Percentiles rank a stretch among this genome's conserved stretches.
These are phyloP conservation scores for Fusarium pseudograminearum DNA, from an alignment of 2,329 filamentous ascomycete genomes.

Conservation along the genomic window DNA sequence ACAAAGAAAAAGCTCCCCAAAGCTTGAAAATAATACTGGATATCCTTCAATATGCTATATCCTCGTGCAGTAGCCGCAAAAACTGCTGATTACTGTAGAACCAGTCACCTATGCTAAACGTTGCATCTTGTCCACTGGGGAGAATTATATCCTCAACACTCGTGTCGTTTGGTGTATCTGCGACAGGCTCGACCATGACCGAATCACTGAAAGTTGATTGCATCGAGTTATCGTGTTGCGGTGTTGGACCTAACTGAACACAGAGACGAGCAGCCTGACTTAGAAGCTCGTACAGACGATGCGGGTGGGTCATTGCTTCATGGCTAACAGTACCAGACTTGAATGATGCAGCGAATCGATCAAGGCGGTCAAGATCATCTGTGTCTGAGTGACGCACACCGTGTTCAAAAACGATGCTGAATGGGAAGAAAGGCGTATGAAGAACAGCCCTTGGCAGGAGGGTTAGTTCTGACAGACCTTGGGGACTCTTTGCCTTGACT, in stretches of 20 bases:
- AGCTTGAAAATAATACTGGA: not conserved
- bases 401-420: constrained; percentile 53
- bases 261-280: constrained; percentile 50
- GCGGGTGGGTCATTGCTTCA: constrained; percentile 48
- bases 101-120: constrained; percentile 23
- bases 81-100: constrained; percentile 37
- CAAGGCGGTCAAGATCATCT: constrained; percentile 38
- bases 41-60: constrained; percentile 9
- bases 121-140: not conserved
- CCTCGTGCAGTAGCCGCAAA: constrained; percentile 30
- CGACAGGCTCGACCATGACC: not conserved
- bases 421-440: constrained; percentile 54
- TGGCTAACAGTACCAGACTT: constrained; percentile 15
- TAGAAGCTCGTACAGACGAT: constrained; percentile 52
- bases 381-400: constrained; percentile 40
- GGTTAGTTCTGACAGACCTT: not conserved
- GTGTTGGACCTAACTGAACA: constrained; percentile 18
- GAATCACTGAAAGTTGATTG: not conserved
- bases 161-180: not conserved
- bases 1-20: not conserved
- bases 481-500: not conserved
- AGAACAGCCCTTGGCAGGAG: constrained; percentile 50
- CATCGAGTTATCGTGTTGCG: not conserved
- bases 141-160: not conserved
- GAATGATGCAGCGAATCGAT: constrained; percentile 51